Base-by-base conservation (phyloP, 129 eudicot genomes). In the Lactuca saligna region DNA sequence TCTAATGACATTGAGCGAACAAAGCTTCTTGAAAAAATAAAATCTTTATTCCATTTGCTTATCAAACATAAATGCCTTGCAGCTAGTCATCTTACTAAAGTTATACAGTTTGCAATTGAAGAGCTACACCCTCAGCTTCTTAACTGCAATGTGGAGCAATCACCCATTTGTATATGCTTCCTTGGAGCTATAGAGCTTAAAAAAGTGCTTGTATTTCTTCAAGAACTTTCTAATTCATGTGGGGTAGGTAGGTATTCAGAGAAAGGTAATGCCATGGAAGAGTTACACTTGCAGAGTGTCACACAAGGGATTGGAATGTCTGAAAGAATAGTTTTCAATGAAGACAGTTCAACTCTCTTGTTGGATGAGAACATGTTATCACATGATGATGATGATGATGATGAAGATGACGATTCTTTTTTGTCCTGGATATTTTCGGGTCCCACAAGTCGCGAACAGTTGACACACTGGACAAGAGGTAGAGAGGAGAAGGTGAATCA, bases 141-240 rank as follows among this genome's bases (percentile, higher is more conserved):
- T 10, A 78, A 81, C 60, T 85, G 60, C 54, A 67, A 76, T 13
- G 70, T 94, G 65, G 93, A 85, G 69, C 90, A 94, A 64, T 77
- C 92, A 42, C 99, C 99, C 61, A 15, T 87, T 39, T 94, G 97
- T 80, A 94, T 94, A 73, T 94, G 99, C 75, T 89, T 87, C 70
- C 75, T 94, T 76, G 92, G 91, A 64, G 87, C 88, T 57, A 50
- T 78, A 5, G 91, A 89, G 81, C 95, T 94, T 54, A 87, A 73
- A 75, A 94, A 89, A 78, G 82, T 94, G 54, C 77, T 75, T 14
- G 79, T 82, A 39, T 89, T 78, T 60, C 65, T 94, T 76, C 96
- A 87, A 74, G 99, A 89, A 57, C 68, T 94, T 38, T 85, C 85
- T 70, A 86, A 84, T 44, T 68, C 95, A 50, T 93, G 92, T 78